Percentiles rank a stretch among this genome's conserved stretches.
Conservation (phyloP, 208 protist species). For the Crithidia sp. region DNA sequence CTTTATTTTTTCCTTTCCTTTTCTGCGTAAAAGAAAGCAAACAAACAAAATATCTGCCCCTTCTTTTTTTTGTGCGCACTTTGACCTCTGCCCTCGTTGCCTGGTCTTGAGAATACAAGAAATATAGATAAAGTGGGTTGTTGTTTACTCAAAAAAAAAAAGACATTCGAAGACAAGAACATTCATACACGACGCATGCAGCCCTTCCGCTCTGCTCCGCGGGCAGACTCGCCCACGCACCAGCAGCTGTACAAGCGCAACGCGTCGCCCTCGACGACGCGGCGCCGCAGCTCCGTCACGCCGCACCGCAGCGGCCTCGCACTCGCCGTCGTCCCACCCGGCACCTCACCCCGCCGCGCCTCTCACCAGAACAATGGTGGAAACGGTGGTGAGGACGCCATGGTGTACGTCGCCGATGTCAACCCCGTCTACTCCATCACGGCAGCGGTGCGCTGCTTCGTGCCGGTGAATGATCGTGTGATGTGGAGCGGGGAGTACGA, state of each 20-base stretch:
- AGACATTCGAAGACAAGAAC: too few relatives aligned
- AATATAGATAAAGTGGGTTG: neutral
- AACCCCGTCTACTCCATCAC: slow-evolving; percentile 63
- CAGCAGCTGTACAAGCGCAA: slow-evolving; percentile 34
- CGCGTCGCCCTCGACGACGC: slow-evolving; percentile 3
- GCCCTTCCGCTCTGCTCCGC: slow-evolving; percentile 9
- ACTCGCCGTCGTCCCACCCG: slow-evolving; percentile 13
- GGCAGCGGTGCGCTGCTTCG: slow-evolving; percentile 48
- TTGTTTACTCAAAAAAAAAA: neutral
- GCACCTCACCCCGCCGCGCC: neutral
- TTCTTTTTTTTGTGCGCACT: too few relatives aligned
- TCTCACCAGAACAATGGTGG: neutral
- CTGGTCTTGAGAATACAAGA: too few relatives aligned
- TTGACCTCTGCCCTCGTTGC: too few relatives aligned
- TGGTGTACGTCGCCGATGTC: slow-evolving; percentile 65
- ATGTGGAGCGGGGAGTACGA: slow-evolving; percentile 80
- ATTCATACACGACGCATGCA: too few relatives aligned
- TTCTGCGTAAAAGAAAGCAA: neutral
- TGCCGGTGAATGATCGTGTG: slow-evolving; percentile 68
- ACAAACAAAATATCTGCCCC: too few relatives aligned
- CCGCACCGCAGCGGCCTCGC: slow-evolving; percentile 16
- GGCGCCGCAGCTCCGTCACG: slow-evolving; percentile 21
- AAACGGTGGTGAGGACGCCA: slow-evolving; percentile 1
- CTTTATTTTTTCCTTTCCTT: slow-evolving; percentile 15
- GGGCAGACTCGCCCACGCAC: slow-evolving; percentile 27